Evolutionary conservation across 352 stramenopile genomes (phyloP).

Genomic region (Saprolegnia diclina): DNA sequence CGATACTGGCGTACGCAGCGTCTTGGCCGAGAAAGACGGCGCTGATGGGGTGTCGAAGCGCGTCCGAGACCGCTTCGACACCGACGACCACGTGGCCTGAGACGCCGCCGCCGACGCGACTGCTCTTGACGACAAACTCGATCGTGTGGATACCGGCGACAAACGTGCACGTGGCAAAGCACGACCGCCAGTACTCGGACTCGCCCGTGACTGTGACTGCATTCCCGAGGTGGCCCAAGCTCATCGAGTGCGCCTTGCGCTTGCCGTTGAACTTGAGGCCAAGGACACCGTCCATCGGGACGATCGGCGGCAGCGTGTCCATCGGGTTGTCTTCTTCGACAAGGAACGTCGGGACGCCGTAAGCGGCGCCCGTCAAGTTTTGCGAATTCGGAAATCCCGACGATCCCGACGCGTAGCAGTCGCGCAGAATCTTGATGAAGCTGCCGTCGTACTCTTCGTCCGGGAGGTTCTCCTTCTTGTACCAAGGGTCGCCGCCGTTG

Average conservation of each 20-base stretch:
- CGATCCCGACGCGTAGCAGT: slow-evolving; percentile 81
- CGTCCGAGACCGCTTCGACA: slow-evolving; percentile 32
- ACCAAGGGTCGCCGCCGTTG: slow-evolving; percentile 83
- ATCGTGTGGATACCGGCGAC: slow-evolving; percentile 64
- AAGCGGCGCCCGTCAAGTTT: slow-evolving; percentile 76
- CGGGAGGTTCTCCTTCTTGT: slow-evolving; percentile 84
- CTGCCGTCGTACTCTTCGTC: slow-evolving; percentile 83
- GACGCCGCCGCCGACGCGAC: slow-evolving; percentile 46
- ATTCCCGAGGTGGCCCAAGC: slow-evolving; percentile 67
- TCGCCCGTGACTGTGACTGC: slow-evolving; percentile 52
- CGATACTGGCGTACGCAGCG: slow-evolving; percentile 40
- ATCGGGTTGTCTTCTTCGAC: slow-evolving; percentile 72
- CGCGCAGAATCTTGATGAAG: slow-evolving; percentile 81
- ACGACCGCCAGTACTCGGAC: slow-evolving; percentile 55
- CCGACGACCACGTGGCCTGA: slow-evolving; percentile 75
- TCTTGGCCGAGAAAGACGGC: slow-evolving; percentile 49
- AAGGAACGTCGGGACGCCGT: slow-evolving; percentile 79
- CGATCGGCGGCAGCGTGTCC: slow-evolving; percentile 52
- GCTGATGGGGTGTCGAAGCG: neutral
- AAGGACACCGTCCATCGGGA: slow-evolving; percentile 48
- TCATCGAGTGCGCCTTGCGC: slow-evolving; percentile 50
- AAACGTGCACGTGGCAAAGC: slow-evolving; percentile 52
- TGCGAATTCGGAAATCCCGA: slow-evolving; percentile 79
- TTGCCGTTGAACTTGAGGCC: slow-evolving; percentile 60
- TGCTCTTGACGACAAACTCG: slow-evolving; percentile 76